phyloP scores from a whole-genome alignment of 2,329 filamentous ascomycete genomes.

The Verticillium zaregamsianum region DNA sequence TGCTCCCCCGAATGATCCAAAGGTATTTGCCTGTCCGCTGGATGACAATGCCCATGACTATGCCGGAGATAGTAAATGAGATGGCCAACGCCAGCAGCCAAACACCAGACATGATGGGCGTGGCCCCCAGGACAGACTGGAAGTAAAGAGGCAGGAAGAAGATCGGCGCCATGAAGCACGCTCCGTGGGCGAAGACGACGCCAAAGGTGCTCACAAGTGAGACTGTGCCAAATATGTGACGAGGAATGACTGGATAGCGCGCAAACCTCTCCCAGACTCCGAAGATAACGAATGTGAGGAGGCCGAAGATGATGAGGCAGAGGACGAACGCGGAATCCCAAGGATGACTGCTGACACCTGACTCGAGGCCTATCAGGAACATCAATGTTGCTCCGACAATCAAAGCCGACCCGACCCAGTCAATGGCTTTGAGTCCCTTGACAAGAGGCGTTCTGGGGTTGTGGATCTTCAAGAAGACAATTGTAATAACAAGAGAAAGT shows the following conservation, averaged over 20 bases:
- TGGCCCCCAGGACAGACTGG: conserved; percentile 66
- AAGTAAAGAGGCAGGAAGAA: conserved; percentile 86
- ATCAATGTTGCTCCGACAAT: conserved; percentile 80
- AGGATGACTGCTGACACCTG: conserved; percentile 70
- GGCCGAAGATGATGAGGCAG: conserved; percentile 72
- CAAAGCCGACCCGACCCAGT: conserved; percentile 50
- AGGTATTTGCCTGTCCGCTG: conserved; percentile 64
- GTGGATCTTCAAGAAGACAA: conserved; percentile 64
- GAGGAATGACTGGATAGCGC: conserved; percentile 72
- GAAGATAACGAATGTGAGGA: conserved; percentile 60
- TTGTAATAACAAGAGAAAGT: conserved; percentile 27
- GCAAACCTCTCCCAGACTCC: conserved; percentile 69
- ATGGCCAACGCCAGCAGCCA: conserved; percentile 58
- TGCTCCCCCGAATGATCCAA: conserved; percentile 52
- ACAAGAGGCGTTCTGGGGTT: conserved; percentile 62
- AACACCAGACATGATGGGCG: conserved; percentile 56
- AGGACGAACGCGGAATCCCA: conserved; percentile 73
- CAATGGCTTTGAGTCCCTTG: conserved; percentile 58
- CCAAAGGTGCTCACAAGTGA: conserved; percentile 63
- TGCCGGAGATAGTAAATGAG: conserved; percentile 59
- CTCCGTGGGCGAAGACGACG: conserved; percentile 68
- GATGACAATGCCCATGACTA: conserved; percentile 50
- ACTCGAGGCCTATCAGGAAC: conserved; percentile 80
- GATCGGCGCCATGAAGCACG: conserved; percentile 70
- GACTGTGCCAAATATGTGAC: conserved; percentile 61